These are phyloP conservation scores for Quercus bicolor DNA, from an alignment of 306 rosid species.

Conservation along the genomic window DNA sequence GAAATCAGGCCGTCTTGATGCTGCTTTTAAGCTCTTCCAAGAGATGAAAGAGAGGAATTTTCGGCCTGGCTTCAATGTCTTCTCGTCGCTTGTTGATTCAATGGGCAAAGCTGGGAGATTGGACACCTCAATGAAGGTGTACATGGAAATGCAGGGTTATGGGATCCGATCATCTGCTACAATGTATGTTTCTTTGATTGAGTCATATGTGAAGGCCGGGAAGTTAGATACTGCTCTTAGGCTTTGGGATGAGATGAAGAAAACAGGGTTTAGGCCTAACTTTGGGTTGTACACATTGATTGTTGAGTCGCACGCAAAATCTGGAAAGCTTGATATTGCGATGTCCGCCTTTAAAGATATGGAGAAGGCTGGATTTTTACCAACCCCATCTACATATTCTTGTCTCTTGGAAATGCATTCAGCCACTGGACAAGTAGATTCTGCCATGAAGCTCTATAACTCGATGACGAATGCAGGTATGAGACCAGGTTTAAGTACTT, in stretches of 20 bases:
- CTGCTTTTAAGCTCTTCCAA: slow-evolving; percentile 79
- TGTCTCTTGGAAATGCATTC: slow-evolving; percentile 96
- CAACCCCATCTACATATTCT: slow-evolving; percentile 84
- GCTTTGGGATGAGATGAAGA: slow-evolving; percentile 97
- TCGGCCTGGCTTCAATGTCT: slow-evolving; percentile 57
- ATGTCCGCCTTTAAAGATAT: slow-evolving; percentile 81
- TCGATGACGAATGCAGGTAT: slow-evolving; percentile 90
- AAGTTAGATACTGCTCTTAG: slow-evolving; percentile 77
- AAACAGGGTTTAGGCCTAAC: slow-evolving; percentile 83
- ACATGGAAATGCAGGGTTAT: slow-evolving; percentile 84
- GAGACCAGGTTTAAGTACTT: slow-evolving; percentile 84
- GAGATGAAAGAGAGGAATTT: slow-evolving; percentile 75
- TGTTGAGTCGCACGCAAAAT: slow-evolving; percentile 86
- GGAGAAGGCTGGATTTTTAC: slow-evolving; percentile 98
- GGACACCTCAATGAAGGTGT: slow-evolving; percentile 75
- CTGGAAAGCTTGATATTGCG: slow-evolving; percentile 88
- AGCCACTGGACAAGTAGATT: slow-evolving; percentile 83
- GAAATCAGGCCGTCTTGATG: slow-evolving; percentile 93
- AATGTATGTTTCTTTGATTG: slow-evolving; percentile 70
- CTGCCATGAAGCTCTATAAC: slow-evolving; percentile 83
- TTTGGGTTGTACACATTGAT: slow-evolving; percentile 88
- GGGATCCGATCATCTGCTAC: slow-evolving; percentile 70
- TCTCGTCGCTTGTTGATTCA: slow-evolving; percentile 79
- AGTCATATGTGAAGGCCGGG: slow-evolving; percentile 90
- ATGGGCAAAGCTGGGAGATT: slow-evolving; percentile 95